phyloP scores from a whole-genome alignment of 176 grass and related monocot species.

The Hyparrhenia diplandra region DNA sequence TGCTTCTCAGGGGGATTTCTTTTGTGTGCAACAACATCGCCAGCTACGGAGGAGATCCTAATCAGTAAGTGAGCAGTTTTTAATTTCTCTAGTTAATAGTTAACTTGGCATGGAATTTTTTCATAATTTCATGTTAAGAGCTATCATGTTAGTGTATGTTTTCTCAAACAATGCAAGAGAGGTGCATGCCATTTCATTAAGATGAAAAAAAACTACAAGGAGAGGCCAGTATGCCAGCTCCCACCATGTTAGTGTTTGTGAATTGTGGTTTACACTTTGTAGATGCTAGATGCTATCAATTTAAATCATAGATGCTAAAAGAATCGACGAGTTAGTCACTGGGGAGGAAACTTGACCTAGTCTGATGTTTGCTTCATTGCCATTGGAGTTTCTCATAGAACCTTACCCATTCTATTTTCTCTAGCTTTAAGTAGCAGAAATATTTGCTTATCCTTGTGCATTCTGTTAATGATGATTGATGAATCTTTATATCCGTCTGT shows the following conservation, averaged over 20 bases:
- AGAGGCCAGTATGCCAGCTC: neutral
- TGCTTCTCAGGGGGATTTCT: slow-evolving; percentile 94
- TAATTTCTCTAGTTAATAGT: neutral
- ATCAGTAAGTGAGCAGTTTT: slow-evolving; percentile 47
- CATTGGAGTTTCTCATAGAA: neutral
- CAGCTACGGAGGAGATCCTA: slow-evolving; percentile 86
- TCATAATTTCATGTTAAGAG: neutral
- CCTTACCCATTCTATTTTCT: neutral
- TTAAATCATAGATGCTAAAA: neutral
- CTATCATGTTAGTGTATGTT: neutral
- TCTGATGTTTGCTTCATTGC: neutral
- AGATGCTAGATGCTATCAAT: neutral
- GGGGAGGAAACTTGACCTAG: neutral
- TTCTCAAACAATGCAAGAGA: neutral
- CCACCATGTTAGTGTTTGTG: neutral
- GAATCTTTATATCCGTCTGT: neutral
- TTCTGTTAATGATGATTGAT: too few species aligned
- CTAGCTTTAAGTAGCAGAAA: neutral
- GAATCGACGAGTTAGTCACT: neutral
- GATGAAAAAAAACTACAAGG: neutral
- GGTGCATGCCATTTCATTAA: neutral
- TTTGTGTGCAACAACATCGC: slow-evolving; percentile 88
- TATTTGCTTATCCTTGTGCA: neutral
- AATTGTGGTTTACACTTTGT: neutral
- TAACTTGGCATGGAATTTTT: slow-evolving; percentile 7